A percentile compares a stretch with the other conserved stretches of the same genome.
Evolutionary conservation across 805 yeast species (phyloP).

Genomic region (Yarrowia hollandica): DNA sequence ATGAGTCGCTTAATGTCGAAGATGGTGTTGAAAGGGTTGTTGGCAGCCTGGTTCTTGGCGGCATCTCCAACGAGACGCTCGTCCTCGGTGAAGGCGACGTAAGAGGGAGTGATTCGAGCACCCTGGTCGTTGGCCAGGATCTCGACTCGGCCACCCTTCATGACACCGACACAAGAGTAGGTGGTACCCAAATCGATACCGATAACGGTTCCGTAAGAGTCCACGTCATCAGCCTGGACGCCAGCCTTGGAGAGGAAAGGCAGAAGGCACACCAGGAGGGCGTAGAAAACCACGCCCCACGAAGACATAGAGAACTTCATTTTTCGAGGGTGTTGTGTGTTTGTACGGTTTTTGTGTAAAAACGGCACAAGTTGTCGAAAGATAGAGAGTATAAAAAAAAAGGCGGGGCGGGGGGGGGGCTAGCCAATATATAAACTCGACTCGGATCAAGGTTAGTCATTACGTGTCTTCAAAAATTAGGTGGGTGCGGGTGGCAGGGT

Average conservation of each 20-base stretch:
- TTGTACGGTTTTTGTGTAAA: not conserved
- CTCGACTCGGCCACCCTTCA: conserved; percentile 83
- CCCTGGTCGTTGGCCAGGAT: conserved; percentile 96
- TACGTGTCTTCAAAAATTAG: conserved; percentile 26
- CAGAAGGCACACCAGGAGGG: conserved; percentile 41
- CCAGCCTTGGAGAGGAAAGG: conserved; percentile 40
- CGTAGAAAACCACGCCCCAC: conserved; percentile 42
- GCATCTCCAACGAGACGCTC: conserved; percentile 96
- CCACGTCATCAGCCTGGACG: conserved; percentile 42
- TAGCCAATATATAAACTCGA: conserved; percentile 25
- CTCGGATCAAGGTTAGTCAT: conserved; percentile 27
- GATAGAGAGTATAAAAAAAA: too few relatives aligned
- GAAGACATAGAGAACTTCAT: conserved; percentile 31
- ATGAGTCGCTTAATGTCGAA: conserved; percentile 91
- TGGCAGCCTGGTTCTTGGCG: conserved; percentile 92
- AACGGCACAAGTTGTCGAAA: conserved; percentile 26
- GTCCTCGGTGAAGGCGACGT: conserved; percentile 87
- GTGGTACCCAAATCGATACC: conserved; percentile 98
- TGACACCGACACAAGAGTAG: conserved; percentile 92
- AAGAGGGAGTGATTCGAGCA: conserved; percentile 94
- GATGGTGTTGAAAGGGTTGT: conserved; percentile 81
- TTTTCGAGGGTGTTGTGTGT: conserved; percentile 14
- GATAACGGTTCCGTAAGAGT: conserved; percentile 55
- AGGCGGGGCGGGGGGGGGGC: not conserved
- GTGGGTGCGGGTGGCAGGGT: conserved; percentile 25